Evolutionary conservation across 208 protist species (phyloP).

Genomic region (Endotrypanum monterogeii): DNA sequence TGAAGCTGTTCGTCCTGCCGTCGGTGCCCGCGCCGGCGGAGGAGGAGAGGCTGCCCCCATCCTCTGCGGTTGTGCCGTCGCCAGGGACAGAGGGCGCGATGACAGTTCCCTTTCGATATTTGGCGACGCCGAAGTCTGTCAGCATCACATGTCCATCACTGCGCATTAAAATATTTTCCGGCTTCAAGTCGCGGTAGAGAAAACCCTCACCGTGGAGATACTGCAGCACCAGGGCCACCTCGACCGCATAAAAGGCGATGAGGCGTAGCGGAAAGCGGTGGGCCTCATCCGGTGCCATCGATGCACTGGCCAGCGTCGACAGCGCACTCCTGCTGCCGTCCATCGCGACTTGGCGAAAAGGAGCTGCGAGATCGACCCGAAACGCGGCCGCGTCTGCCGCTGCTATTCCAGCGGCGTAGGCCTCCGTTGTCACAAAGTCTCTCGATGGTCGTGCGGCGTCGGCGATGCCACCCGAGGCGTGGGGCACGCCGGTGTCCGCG

Average conservation of each 20-base stretch:
- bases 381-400: conserved; percentile 17
- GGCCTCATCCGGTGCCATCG: conserved; percentile 47
- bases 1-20: conserved; percentile 82
- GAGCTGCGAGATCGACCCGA: conserved; percentile 30
- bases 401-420: not conserved
- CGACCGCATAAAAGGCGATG: conserved; percentile 89
- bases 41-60: not conserved
- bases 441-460: not conserved
- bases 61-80: not conserved
- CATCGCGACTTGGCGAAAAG: conserved; percentile 37
- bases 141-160: conserved; percentile 92
- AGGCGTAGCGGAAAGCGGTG: conserved; percentile 70
- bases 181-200: conserved; percentile 94
- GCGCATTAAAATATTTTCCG: conserved; percentile 94
- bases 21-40: conserved; percentile 3
- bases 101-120: conserved; percentile 68
- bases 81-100: conserved; percentile 20
- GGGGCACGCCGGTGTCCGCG: not conserved
- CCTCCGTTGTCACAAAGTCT: not conserved
- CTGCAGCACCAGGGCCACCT: conserved; percentile 88
- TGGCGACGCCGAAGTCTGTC: conserved; percentile 96
- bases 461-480: not conserved
- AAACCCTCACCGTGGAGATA: conserved; percentile 89
- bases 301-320: conserved; percentile 7
- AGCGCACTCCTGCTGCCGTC: conserved; percentile 21